Conservation (phyloP, 257 asterid species). For the Osmanthus fragrans region DNA sequence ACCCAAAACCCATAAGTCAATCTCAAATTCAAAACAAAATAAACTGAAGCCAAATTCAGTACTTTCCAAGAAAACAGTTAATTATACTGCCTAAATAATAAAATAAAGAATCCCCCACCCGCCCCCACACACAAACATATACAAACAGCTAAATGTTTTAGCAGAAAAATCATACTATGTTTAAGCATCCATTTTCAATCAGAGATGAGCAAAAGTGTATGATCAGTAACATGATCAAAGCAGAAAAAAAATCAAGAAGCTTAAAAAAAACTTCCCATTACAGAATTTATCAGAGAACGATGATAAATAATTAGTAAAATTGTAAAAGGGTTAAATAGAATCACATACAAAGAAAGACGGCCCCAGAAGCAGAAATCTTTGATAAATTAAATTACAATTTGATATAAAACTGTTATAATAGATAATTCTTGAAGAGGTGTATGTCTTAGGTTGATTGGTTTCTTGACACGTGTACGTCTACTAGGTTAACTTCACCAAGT, state of each 20-base stretch:
- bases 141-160: conserved; percentile 4
- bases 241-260: conserved; percentile 12
- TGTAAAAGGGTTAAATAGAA: background rate
- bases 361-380: conserved; percentile 16
- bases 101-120: conserved; percentile 1
- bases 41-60: conserved; percentile 6
- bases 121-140: background rate
- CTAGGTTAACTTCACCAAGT: background rate
- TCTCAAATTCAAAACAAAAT: background rate
- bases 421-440: background rate
- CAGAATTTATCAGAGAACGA: background rate
- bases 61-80: background rate
- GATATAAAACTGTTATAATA: background rate
- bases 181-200: background rate
- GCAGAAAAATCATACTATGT: background rate
- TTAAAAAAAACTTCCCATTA: background rate
- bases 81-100: background rate
- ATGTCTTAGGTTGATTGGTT: conserved; percentile 14
- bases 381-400: background rate
- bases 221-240: conserved; percentile 4
- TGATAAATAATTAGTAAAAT: background rate
- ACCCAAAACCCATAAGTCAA: conserved; percentile 20
- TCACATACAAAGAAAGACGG: conserved; percentile 23
- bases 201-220: background rate
- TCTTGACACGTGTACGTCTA: conserved; percentile 34